A percentile compares a stretch with the other conserved stretches of the same genome.
Evolutionary conservation across 352 stramenopile genomes (phyloP).

Genomic region (Thraustotheca clavata): DNA sequence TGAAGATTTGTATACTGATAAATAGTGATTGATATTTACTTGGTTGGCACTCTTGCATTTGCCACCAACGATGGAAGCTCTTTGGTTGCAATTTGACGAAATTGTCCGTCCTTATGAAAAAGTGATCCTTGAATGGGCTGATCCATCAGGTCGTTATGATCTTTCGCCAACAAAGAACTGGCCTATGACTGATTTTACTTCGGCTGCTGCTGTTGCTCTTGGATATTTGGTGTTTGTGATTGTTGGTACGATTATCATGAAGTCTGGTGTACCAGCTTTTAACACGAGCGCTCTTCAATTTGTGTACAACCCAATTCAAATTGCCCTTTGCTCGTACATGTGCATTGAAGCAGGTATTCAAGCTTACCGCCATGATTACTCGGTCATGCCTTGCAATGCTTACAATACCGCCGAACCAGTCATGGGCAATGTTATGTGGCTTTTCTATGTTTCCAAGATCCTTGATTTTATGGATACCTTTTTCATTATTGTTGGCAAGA

Average conservation of each 20-base stretch:
- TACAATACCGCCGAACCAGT: slow-evolving; percentile 86
- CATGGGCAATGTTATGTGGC: slow-evolving; percentile 93
- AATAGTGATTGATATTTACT: no score
- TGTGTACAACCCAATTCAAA: slow-evolving; percentile 95
- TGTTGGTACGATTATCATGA: slow-evolving; percentile 69
- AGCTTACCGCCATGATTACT: slow-evolving; percentile 91
- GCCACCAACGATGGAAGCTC: slow-evolving; percentile 2
- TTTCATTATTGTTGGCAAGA: slow-evolving; percentile 98
- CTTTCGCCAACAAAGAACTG: slow-evolving; percentile 50
- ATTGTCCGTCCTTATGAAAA: slow-evolving; percentile 43
- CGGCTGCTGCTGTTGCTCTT: slow-evolving; percentile 45
- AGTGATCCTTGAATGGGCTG: slow-evolving; percentile 43
- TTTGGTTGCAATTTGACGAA: slow-evolving; percentile 51
- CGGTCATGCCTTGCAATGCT: slow-evolving; percentile 86
- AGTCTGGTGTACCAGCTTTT: slow-evolving; percentile 52
- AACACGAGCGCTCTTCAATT: slow-evolving; percentile 88
- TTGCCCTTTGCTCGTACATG: slow-evolving; percentile 96
- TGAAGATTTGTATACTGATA: slow-evolving; percentile 10
- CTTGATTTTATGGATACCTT: slow-evolving; percentile 91
- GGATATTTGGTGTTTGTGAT: slow-evolving; percentile 61
- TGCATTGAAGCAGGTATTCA: slow-evolving; percentile 90
- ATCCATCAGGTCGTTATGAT: slow-evolving; percentile 52
- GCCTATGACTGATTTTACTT: slow-evolving; percentile 48
- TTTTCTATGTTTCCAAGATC: slow-evolving; percentile 98
- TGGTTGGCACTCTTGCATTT: not conserved